Conservation (phyloP, 73 alveolate species). For the Paramecium pentaurelia region DNA sequence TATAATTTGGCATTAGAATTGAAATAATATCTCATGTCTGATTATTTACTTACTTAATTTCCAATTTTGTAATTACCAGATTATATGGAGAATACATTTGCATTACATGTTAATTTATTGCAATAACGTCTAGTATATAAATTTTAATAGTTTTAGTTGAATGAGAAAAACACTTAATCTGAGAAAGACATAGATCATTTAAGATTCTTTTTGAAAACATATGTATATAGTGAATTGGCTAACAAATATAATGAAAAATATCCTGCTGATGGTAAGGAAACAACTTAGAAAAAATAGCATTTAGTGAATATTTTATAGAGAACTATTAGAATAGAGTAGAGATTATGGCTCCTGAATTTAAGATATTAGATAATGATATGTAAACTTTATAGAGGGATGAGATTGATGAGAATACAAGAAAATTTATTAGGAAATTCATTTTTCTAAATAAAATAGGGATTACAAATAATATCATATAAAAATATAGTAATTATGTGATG, state of each 20-base stretch:
- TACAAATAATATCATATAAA: neutral
- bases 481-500: neutral
- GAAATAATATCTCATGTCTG: neutral
- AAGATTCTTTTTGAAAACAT: neutral
- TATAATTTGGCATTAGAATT: conserved; percentile 23
- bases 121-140: neutral
- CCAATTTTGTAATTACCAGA: conserved; percentile 39
- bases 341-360: neutral
- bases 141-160: neutral
- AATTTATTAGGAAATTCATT: neutral
- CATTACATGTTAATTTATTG: neutral
- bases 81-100: conserved; percentile 18
- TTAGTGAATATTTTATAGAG: conserved; percentile 29
- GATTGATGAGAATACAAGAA: neutral
- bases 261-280: conserved; percentile 23
- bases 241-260: conserved; percentile 30
- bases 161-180: neutral
- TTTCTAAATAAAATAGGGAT: neutral
- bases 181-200: neutral
- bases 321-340: neutral
- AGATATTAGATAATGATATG: conserved; percentile 6
- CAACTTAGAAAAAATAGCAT: neutral
- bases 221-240: neutral
- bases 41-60: neutral
- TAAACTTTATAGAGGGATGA: neutral